Evolutionary conservation across 345 rosid species (phyloP).

Genomic region (Angophora floribunda): DNA sequence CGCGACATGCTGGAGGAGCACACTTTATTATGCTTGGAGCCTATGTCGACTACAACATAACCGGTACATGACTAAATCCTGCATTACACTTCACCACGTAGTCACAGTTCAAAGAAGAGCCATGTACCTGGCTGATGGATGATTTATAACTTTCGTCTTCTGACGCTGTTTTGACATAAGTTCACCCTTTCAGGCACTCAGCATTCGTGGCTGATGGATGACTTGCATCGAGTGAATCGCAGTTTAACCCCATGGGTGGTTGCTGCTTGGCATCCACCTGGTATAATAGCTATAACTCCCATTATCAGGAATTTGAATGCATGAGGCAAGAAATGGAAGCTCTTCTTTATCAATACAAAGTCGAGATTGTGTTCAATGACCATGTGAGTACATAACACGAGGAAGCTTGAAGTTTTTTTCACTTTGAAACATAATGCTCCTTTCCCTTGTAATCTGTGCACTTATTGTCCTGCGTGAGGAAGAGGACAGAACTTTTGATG

Average conservation of each 20-base stretch:
- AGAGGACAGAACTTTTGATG: too few relatives aligned
- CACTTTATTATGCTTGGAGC: slow-evolving; percentile 87
- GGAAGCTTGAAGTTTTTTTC: too few relatives aligned
- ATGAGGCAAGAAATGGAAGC: slow-evolving; percentile 90
- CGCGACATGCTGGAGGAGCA: slow-evolving; percentile 80
- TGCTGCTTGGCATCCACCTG: slow-evolving; percentile 90
- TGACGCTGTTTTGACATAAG: background rate
- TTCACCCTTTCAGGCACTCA: slow-evolving; percentile 41
- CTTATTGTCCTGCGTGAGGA: too few relatives aligned
- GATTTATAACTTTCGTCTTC: background rate
- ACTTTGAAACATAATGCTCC: too few relatives aligned
- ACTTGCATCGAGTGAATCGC: slow-evolving; percentile 45
- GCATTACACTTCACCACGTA: background rate
- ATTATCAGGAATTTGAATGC: slow-evolving; percentile 89
- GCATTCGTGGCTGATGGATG: slow-evolving; percentile 63
- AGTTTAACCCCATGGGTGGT: slow-evolving; percentile 71
- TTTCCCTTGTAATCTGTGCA: too few relatives aligned
- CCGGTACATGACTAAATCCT: slow-evolving; percentile 25
- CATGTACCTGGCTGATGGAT: background rate
- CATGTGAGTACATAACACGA: slow-evolving; percentile 41
- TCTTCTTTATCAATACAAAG: slow-evolving; percentile 54
- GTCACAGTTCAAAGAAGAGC: background rate
- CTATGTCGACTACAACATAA: slow-evolving; percentile 50
- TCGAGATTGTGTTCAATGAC: slow-evolving; percentile 69
- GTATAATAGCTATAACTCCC: slow-evolving; percentile 76